These are phyloP conservation scores for Tanozyma kutaoensis DNA, from an alignment of 805 yeast genomes.

Conservation along the genomic window DNA sequence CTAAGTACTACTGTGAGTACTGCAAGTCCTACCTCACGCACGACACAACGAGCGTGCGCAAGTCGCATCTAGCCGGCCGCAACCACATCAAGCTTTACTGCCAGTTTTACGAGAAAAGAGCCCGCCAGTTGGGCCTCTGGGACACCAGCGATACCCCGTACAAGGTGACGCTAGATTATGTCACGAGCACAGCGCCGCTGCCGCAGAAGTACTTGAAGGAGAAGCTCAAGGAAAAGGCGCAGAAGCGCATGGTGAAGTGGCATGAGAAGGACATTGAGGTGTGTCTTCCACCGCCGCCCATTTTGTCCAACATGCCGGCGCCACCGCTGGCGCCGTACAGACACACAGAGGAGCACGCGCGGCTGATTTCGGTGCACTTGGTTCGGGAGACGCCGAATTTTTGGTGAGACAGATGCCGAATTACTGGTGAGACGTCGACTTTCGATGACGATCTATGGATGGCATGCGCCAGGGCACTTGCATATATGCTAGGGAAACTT, in stretches of 20 bases:
- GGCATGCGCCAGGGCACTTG: constrained; percentile 2
- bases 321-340: constrained; percentile 21
- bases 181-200: constrained; percentile 19
- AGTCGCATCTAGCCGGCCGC: constrained; percentile 65
- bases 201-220: neutral
- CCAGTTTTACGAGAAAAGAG: constrained; percentile 51
- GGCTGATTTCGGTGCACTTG: constrained; percentile 3
- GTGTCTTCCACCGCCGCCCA: constrained; percentile 21
- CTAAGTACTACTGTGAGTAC: constrained; percentile 71
- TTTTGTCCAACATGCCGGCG: constrained; percentile 13
- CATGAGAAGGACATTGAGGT: constrained; percentile 6
- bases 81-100: constrained; percentile 63
- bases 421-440: neutral
- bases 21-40: constrained; percentile 77
- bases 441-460: neutral
- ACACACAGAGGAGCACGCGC: constrained; percentile 2
- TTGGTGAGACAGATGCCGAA: neutral
- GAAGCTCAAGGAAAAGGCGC: neutral
- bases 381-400: constrained; percentile 5
- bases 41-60: constrained; percentile 77
- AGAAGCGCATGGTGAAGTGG: constrained; percentile 7
- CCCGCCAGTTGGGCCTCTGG: constrained; percentile 19
- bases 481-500: neutral
- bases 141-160: constrained; percentile 15
- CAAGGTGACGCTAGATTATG: constrained; percentile 19